phyloP scores from a whole-genome alignment of 345 rosid genomes.

The Hibiscus syriacus region DNA sequence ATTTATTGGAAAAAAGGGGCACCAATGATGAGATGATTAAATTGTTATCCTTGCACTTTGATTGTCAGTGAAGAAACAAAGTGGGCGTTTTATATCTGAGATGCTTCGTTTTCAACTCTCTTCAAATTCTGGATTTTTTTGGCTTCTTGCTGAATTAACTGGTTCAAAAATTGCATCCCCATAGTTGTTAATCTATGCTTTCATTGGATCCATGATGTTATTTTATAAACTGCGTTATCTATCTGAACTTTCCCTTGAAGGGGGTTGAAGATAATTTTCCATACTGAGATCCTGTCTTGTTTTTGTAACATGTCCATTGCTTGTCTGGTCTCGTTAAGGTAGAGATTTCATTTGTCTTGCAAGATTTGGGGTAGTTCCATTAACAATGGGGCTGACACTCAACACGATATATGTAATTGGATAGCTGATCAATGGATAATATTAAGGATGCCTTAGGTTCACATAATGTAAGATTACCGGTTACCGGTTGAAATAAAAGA shows the following conservation, averaged over 20 bases:
- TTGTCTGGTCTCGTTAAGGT: neutral
- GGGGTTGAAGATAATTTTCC: neutral
- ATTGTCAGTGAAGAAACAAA: slow-evolving; percentile 44
- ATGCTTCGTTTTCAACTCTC: slow-evolving; percentile 13
- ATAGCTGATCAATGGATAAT: too few species aligned
- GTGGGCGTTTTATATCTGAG: slow-evolving; percentile 36
- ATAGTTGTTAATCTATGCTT: neutral
- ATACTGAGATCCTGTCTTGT: neutral
- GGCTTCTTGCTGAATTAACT: neutral
- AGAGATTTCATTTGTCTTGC: neutral
- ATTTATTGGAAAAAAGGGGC: neutral
- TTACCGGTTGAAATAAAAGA: too few species aligned
- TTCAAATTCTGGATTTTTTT: neutral
- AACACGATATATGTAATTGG: neutral
- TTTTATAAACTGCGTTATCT: slow-evolving; percentile 1
- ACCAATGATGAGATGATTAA: neutral
- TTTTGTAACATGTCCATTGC: neutral
- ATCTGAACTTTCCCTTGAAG: neutral
- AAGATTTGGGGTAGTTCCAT: too few species aligned
- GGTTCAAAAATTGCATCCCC: neutral
- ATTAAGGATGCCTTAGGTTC: too few species aligned
- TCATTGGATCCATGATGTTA: neutral
- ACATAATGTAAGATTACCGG: too few species aligned
- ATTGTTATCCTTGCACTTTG: slow-evolving; percentile 71
- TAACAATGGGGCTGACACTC: too few species aligned